Percentiles rank a stretch among this genome's conserved stretches.
These are phyloP conservation scores for Rhodosporidiobolus sp. DNA, from an alignment of 768 basidiomycete genomes.

Conservation along the genomic window DNA sequence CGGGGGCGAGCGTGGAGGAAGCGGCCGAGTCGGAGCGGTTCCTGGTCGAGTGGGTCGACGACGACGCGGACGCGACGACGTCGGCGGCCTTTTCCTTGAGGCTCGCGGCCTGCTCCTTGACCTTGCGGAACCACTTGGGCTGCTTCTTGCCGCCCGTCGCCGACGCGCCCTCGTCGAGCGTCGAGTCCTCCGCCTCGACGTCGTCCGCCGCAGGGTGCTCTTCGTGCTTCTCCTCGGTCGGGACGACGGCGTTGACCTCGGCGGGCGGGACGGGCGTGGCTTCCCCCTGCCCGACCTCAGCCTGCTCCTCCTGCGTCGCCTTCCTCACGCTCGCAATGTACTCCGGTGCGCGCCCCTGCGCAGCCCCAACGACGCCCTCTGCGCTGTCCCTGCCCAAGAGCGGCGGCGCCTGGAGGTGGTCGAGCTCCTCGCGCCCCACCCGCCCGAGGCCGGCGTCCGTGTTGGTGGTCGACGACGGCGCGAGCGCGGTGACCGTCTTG, in stretches of 20 bases:
- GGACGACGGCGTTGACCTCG: no score
- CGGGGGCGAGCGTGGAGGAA: not conserved
- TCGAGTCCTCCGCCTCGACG: no score
- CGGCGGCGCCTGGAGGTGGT: not conserved
- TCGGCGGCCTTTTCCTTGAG: constrained; percentile 29
- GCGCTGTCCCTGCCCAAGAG: not conserved
- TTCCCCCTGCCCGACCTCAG: no score
- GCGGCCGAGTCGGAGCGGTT: constrained; percentile 5
- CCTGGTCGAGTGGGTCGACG: not conserved
- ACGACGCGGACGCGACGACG: not conserved
- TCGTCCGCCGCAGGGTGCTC: no score
- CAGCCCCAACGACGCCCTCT: constrained; percentile 26
- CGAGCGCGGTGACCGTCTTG: constrained; percentile 5
- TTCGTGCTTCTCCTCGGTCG: no score
- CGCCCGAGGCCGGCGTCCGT: not conserved
- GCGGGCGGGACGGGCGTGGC: no score
- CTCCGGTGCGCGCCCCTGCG: constrained; percentile 17
- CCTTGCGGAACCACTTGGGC: constrained; percentile 28
- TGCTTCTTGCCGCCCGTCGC: not conserved
- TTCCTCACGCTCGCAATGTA: constrained; percentile 17
- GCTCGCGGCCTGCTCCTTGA: constrained; percentile 21
- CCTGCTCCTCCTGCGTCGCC: not conserved
- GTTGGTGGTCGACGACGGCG: not conserved
- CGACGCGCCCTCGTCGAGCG: not conserved
- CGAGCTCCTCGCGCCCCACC: constrained; percentile 7